Evolutionary conservation across 805 yeast genomes (phyloP), one percentile per base, ranked within the genome.

Genomic region (Candida vaughaniae): DNA sequence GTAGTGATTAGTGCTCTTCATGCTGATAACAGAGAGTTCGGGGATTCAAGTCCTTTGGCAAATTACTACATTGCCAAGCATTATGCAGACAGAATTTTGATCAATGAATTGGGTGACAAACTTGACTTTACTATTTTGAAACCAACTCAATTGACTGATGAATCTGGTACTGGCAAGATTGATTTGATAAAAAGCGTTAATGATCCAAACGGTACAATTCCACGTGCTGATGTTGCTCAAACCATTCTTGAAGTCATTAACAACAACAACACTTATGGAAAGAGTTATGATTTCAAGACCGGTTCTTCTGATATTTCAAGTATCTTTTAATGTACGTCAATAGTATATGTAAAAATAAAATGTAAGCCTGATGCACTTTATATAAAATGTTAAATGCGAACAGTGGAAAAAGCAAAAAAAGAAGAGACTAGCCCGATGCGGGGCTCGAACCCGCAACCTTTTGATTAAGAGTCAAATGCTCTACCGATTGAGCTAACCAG

Each of bases 41-140:
- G 30, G 19, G 39, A 32, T 6, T 22, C 29, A 15, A 22, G 36
- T 9, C 38, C 53, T 3, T 48, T 67, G 6, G 48, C 74, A 28
- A 55, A 72, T 18, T 80, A 80, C 57, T 80, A 69, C 46, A 75
- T 77, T 39, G 80, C 83, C 10, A 80, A 80, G 56, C 73, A 73
- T 48, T 76, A 77, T 36, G 83, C 85, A 3, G 86, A 80, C 50
- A 53, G 65, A 29, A 52, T 60, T 19, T 55, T 62, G 42, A 63
- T 60, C 30, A 46, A 71, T 35, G 68, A 69, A 38, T 53, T 58
- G 18, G 52, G 67, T 8, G 53, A 58, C 2, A 29, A 39, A n/a
- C 60, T 73, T 45, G 74, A 77, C 45, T 80, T 64, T 61, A 79
- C 85, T 1, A 77, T 80, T 33, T 52, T 80, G 31, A 75, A 70